Evolutionary conservation across 306 rosid genomes (phyloP), one percentile per base, ranked within the genome.

Genomic region (Cucurbita pepo): DNA sequence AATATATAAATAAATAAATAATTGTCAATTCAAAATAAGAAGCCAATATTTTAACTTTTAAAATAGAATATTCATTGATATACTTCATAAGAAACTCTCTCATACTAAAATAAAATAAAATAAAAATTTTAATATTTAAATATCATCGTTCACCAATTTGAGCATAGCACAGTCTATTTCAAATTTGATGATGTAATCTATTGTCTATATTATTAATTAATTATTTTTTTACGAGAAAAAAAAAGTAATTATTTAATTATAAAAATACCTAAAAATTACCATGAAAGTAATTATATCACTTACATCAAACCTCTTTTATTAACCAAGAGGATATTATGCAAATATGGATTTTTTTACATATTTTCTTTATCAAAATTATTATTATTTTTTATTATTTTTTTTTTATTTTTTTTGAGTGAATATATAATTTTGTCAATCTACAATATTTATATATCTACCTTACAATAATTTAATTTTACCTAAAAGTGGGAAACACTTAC

Each of bases 391-490:
- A n/a, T n/a, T n/a, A n/a, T 4, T 47, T 11, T 7, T 44, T 44
- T 45, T 16, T 2, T 1, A 7, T 48, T 14, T 50, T 4, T 65
- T 65, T 65, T 2, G 19, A 25, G 74, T 69, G 58, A 34, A 69
- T 48, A 69, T 48, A 47, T 25, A 69, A 48, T 69, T 2, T 69
- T 69, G 74, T 69, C 7, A 69, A 69, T 69, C 74, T 69, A 69
- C 74, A 25, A n/a, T 61, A 63, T 63, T 14, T 40, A 40, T 69
- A 69, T 69, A 69, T 69, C 74, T 51, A 69, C 74, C 51, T 50
- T 48, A 48, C 30, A 69, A 25, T 69, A 69, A 69, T 48, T 65
- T 45, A 7, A 47, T 47, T 67, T 64, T 43, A 63, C 44, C 16
- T 62, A 62, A 62, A 41, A 62, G 37, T 56, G 22, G 73, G 56